These are phyloP conservation scores for Globisporangium okanoganense DNA, from an alignment of 352 stramenopile species.

Conservation along the genomic window DNA sequence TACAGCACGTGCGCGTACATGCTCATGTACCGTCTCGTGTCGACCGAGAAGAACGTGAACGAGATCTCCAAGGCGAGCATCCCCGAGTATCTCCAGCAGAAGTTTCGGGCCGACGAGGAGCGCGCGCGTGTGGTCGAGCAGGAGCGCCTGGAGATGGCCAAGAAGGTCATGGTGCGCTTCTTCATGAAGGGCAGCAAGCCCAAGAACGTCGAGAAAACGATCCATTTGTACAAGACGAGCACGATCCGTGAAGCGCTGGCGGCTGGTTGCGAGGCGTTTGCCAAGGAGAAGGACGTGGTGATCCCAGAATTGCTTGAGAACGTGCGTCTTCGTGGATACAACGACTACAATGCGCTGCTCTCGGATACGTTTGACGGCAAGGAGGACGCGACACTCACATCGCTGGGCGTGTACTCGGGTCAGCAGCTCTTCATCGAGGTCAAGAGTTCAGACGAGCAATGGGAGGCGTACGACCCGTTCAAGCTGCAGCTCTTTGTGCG, in stretches of 20 bases:
- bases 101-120: conserved; percentile 66
- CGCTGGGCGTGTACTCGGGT: conserved; percentile 62
- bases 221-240: conserved; percentile 74
- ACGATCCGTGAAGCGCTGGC: conserved; percentile 53
- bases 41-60: conserved; percentile 61
- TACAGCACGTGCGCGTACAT: conserved; percentile 90
- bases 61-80: conserved; percentile 53
- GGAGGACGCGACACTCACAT: conserved; percentile 47
- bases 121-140: conserved; percentile 47
- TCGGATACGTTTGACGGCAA: conserved; percentile 59
- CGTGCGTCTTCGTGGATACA: conserved; percentile 65
- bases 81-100: conserved; percentile 61
- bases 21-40: conserved; percentile 87
- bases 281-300: conserved; percentile 42
- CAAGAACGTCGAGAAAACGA: conserved; percentile 65
- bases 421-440: conserved; percentile 73
- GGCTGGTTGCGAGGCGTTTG: conserved; percentile 48
- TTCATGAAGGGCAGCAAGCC: conserved; percentile 67
- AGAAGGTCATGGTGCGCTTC: conserved; percentile 76
- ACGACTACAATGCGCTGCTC: conserved; percentile 70
- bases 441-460: conserved; percentile 55
- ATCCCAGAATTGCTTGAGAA: conserved; percentile 49
- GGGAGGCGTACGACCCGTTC: conserved; percentile 57
- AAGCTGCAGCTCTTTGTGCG: conserved; percentile 75
- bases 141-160: conserved; percentile 66